Evolutionary conservation across 805 yeast genomes (phyloP).

Genomic region (Candida manassasensis): DNA sequence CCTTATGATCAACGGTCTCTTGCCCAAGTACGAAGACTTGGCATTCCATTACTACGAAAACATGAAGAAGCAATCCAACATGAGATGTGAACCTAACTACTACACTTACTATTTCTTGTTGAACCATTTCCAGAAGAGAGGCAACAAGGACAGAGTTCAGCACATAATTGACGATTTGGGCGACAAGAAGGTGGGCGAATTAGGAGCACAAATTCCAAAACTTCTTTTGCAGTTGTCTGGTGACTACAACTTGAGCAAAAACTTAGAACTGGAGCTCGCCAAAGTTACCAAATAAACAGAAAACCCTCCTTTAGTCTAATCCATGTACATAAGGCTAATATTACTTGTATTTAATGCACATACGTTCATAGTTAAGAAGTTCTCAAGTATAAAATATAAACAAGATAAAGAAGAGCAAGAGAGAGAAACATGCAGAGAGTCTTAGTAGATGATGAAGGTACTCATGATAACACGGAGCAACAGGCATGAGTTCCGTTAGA

Average conservation of each 20-base stretch:
- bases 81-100: slow-evolving; percentile 36
- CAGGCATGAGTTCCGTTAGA: too few relatives aligned
- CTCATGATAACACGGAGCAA: too few relatives aligned
- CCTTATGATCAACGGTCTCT: slow-evolving; percentile 29
- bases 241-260: slow-evolving; percentile 1
- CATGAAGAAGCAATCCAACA: slow-evolving; percentile 20
- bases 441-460: too few relatives aligned
- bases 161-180: slow-evolving; percentile 36
- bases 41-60: slow-evolving; percentile 39
- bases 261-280: neutral
- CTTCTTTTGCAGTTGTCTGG: slow-evolving; percentile 15
- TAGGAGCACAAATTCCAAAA: slow-evolving; percentile 40
- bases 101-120: slow-evolving; percentile 48
- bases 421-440: too few relatives aligned
- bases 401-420: too few relatives aligned
- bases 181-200: slow-evolving; percentile 19
- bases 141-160: slow-evolving; percentile 28
- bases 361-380: too few relatives aligned
- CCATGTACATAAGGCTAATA: neutral
- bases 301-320: neutral
- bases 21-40: slow-evolving; percentile 27
- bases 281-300: neutral
- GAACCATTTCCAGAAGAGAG: slow-evolving; percentile 29
- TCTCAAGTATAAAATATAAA: too few relatives aligned
- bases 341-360: neutral